phyloP scores from a whole-genome alignment of 176 grass and related monocot genomes.

The sorghum (Sorghum bicolor) region DNA sequence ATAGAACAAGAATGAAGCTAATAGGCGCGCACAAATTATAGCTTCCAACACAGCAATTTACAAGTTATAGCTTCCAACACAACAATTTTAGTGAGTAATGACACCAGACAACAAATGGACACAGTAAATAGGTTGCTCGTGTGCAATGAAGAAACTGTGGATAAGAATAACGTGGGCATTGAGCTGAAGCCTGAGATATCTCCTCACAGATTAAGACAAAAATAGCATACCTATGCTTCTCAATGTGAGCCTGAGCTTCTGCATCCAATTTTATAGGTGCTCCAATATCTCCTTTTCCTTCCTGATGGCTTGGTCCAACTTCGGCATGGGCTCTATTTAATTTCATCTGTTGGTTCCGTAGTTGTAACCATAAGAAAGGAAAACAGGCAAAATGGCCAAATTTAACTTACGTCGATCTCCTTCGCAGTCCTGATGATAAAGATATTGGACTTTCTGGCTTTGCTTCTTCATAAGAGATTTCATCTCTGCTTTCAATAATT shows the following conservation, averaged over 20 bases:
- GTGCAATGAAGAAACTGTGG: not conserved
- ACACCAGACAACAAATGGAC: not conserved
- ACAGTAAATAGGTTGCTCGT: not conserved
- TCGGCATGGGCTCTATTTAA: conserved; percentile 44
- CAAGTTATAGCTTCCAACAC: not conserved
- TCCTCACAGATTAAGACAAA: not conserved
- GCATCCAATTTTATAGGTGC: conserved; percentile 75
- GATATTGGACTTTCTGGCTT: conserved; percentile 40
- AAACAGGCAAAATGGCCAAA: not conserved
- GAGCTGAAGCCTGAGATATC: not conserved
- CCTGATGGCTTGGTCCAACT: conserved; percentile 38
- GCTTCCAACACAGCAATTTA: not conserved
- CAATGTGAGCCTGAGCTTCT: conserved; percentile 71
- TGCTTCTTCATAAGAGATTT: conserved; percentile 39
- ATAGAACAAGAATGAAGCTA: not conserved
- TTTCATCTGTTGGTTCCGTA: not conserved
- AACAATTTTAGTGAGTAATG: conserved; percentile 1
- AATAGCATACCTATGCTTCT: conserved; percentile 73
- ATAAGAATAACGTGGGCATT: not conserved
- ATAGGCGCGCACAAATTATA: not conserved
- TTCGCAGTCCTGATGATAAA: conserved; percentile 61
- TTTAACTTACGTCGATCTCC: conserved; percentile 58
- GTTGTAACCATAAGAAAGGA: not conserved
- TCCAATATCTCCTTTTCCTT: conserved; percentile 47
- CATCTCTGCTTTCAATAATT: conserved; percentile 49